Evolutionary conservation across 495 filamentous ascomycete species (phyloP), one percentile per base, ranked within the genome.

Genomic region (Hyaloscypha variabilis): DNA sequence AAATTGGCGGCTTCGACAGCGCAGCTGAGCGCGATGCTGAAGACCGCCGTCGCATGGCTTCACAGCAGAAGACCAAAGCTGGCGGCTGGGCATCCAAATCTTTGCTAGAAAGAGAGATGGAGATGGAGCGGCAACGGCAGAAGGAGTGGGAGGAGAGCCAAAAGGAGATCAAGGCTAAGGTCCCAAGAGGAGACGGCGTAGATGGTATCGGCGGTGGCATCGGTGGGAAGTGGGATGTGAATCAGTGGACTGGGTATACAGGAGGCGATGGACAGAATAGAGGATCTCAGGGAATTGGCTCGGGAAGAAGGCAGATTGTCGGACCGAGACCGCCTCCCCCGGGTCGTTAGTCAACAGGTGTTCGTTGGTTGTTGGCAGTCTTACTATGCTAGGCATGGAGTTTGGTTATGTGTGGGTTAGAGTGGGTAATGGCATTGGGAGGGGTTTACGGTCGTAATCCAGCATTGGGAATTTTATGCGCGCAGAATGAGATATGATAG

Each of bases 141-240:
- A 82, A 85, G 58, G 95, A 99, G 70, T 99, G 95, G 95, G 95
- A 98, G 71, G 90, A 94, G 62, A 83, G 85, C n/a, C 95, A 97
- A 77, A 84, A 89, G 63, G 88, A 88, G 67, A 89, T 87, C 2
- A 80, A 84, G 56, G 81, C 81, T 52, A 87, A 85, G 6, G 81
- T 82, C 0, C 77, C 79, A 13, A 66, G 74, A 11, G 79, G 68
- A 70, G 67, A 83, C 67, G 69, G 81, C 65, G 71, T 88, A 69
- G 75, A 84, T 67, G 71, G 86, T 6, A 82, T 83, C 29, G 85
- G 71, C 69, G 87, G 67, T 71, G 88, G 73, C 52, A 79, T 86
- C 11, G 84, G 81, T 19, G 87, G 87, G 2, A 83, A 84, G 5
- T 97, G 92, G 92, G 92, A 96, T 71, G 90, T 95, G 13, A 87